Percentiles rank a stretch among this genome's conserved stretches.
Conservation (phyloP, 2,329 filamentous ascomycete species). For the Ophiognomonia clavigignenti-juglandacearum region DNA sequence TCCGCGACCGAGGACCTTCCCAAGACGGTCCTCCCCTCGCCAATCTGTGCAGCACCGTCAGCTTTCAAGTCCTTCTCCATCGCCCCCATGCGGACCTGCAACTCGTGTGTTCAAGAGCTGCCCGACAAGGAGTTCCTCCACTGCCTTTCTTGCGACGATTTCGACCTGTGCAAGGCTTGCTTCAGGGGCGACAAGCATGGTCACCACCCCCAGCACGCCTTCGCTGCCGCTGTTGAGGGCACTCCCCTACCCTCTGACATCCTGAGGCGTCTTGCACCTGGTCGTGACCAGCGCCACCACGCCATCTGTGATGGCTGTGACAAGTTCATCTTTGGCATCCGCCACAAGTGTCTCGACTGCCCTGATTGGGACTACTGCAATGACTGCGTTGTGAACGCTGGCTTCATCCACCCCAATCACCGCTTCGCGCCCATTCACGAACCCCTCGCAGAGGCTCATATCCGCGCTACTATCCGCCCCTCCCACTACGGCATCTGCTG, state of each 20-base stretch:
- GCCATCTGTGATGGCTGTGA: conserved; percentile 96
- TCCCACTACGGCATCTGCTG: conserved; percentile 86
- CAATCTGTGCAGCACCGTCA: background rate
- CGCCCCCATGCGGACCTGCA: conserved; percentile 59
- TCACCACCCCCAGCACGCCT: conserved; percentile 84
- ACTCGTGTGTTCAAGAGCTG: conserved; percentile 62
- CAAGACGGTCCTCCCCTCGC: too few species aligned
- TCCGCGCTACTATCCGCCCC: conserved; percentile 35
- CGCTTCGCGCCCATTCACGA: conserved; percentile 87
- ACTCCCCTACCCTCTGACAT: conserved; percentile 58
- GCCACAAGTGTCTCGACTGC: conserved; percentile 95
- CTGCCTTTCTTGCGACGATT: conserved; percentile 81
- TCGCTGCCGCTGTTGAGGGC: conserved; percentile 62
- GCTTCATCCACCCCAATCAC: conserved; percentile 71
- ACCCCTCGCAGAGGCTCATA: conserved; percentile 32
- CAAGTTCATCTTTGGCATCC: conserved; percentile 78
- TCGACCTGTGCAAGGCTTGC: conserved; percentile 83
- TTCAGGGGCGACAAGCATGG: conserved; percentile 74
- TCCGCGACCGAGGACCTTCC: too few species aligned
- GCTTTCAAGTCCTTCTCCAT: background rate
- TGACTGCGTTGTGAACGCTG: conserved; percentile 64
- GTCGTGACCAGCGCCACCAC: conserved; percentile 76
- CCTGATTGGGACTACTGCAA: conserved; percentile 97
- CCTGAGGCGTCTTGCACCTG: conserved; percentile 65
- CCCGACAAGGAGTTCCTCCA: conserved; percentile 78